Base-by-base conservation (phyloP, 1,284 basidiomycete species). In the Mycena citricolor region DNA sequence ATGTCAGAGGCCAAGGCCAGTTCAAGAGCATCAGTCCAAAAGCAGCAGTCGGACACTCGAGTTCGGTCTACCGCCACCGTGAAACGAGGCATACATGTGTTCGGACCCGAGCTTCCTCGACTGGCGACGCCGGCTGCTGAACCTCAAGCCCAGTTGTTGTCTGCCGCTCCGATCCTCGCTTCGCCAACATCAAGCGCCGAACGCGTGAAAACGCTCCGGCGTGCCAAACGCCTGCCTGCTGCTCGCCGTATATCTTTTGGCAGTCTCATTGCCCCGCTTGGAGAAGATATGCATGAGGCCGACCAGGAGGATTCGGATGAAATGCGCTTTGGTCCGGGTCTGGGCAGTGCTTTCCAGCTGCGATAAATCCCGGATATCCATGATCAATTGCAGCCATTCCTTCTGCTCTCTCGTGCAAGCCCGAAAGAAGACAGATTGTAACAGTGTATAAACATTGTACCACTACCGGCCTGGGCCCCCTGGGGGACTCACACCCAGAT, bases 261-360 rank as follows among this genome's bases (percentile, higher is more conserved):
- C 25, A 50, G 45, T 14, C 52, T 54, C 21, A 42, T 47, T 12
- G 19, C 51, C 17, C 51, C 47, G 12, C 43, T 47, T 7, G 52
- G 52, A 30, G 48, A 51, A 29, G 46, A 54, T 22, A 47, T 38
- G 14, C 50, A 44, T 26, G 69, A 70, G 26, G 57, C 58, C 29
- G 66, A 62, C 31, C 59, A 57, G 25, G 65, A 68, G 31, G 62
- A 63, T n/a, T 54, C 57, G 2, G 57, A 57, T 11, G 58, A 54
- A 16, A 62, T 61, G 60, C 32, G 63, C 54, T 42, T 44, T 56
- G 41, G 56, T 57, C 33, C 26, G 47, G 57, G 55, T 39, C 51
- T 83, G 31, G 80, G 69, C 8, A 81, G 79, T 55, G 81, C 81
- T 14, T 82, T 84, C 61, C 76, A 83, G 57, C 59, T 83, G 61